Evolutionary conservation across 441 rosid genomes (phyloP), one percentile per base, ranked within the genome.

Genomic region (Pelargonium australe): DNA sequence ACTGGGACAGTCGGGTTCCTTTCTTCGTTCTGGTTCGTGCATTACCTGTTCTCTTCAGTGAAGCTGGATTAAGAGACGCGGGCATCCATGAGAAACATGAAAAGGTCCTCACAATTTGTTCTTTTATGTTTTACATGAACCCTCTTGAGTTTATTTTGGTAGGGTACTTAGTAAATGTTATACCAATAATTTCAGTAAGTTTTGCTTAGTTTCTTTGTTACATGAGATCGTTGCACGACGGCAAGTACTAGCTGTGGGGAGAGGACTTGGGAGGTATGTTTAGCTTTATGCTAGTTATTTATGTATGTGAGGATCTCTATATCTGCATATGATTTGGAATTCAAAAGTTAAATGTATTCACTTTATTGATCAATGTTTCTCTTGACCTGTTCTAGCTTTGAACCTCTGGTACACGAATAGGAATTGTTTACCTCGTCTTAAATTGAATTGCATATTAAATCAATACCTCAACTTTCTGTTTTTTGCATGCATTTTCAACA

Each of bases 21-120:
- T 58, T 85, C 96, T 25, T 89, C 96, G 0, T 89, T 89, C 82
- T 89, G 96, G 96, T 89, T 89, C 34, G 90, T 89, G 71, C 96
- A 89, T 75, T 89, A 80, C 84, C 77, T 89, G 85, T 89, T 89
- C 88, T 89, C 96, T 16, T 89, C 96, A 0, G 96, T 89, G 77
- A 89, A 89, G 86, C 87, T 89, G 74, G 96, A 89, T 77, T 89
- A 76, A 82, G 68, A 64, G 63, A 34, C 64, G 12, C 40, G 6
- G 10, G 49, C 66, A 40, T 19, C 67, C 71, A 68, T 23, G 53
- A 2, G 34, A 10, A 9, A 20, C 64, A 23, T 60, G 64, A 60
- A 23, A 31, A 60, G 64, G 64, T 60, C 11, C n/a, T 7, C 11
- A 9, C 25, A 20, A 60, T 60, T 23, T 60, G 75, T 28, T 51